phyloP scores from a whole-genome alignment of 495 filamentous ascomycete species.

The Entonaema liquescens region DNA sequence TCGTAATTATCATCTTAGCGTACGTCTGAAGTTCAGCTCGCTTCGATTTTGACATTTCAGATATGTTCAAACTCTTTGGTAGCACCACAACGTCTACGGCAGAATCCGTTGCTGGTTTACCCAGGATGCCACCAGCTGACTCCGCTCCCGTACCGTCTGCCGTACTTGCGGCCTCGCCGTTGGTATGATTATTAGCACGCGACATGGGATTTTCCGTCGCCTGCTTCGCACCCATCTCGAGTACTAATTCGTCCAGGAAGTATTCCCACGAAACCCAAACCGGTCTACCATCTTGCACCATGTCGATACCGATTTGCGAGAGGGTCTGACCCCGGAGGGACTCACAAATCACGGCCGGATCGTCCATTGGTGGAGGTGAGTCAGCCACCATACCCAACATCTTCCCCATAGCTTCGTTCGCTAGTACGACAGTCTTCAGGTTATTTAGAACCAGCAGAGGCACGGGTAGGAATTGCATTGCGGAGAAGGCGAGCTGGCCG shows the following conservation, averaged over 20 bases:
- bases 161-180: conserved; percentile 37
- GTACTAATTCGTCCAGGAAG: conserved; percentile 61
- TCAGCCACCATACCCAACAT: conserved; percentile 62
- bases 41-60: conserved; percentile 45
- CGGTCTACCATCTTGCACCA: conserved; percentile 64
- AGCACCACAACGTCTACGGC: conserved; percentile 67
- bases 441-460: conserved; percentile 69
- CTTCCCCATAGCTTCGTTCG: conserved; percentile 75
- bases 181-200: conserved; percentile 2
- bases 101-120: conserved; percentile 53
- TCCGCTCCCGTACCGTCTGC: conserved; percentile 11
- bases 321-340: conserved; percentile 64
- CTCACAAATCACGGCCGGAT: conserved; percentile 48
- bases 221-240: conserved; percentile 53
- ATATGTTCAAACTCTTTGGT: conserved; percentile 36
- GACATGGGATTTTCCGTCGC: neutral
- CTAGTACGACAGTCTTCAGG: conserved; percentile 70
- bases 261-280: conserved; percentile 64
- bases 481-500: conserved; percentile 65
- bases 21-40: conserved; percentile 52
- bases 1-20: conserved; percentile 73
- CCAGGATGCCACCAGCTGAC: conserved; percentile 1
- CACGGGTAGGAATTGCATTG: conserved; percentile 73
- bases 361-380: conserved; percentile 31
- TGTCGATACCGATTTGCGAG: conserved; percentile 68